Evolutionary conservation across 2,329 filamentous ascomycete species (phyloP), one percentile per base, ranked within the genome.

Genomic region (Verticillium dahliae): DNA sequence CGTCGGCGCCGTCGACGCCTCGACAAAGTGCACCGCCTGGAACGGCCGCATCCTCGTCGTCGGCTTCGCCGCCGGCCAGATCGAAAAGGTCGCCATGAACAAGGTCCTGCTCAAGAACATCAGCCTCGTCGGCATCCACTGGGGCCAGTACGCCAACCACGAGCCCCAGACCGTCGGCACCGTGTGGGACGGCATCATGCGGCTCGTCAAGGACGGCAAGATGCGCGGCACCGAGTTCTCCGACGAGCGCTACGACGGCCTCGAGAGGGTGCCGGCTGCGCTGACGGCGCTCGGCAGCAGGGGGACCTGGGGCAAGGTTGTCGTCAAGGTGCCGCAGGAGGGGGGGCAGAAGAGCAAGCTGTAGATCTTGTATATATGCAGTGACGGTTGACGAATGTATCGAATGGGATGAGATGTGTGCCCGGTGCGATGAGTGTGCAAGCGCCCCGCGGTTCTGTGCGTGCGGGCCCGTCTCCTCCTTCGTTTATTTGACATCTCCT

Each of bases 251-350:
- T 97, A 92, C 75, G 85, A 90, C 14, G 94, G 94, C 0, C 75
- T 98, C 60, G 92, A 96, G 69, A 88, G 81, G 62, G 84, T 97
- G 34, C 89, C 90, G 0, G 85, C 84, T 63, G 93, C 93, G 0
- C 74, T 98, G 69, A 81, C 88, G 69, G 90, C 90, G 2, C 76
- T 98, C 61, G 93, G 91, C 1, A 85, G 86, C 1, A 81, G 94
- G 63, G 90, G 90, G 58, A 97, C 92, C 1, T 98, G 94, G 94
- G 94, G 94, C 0, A 98, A 98, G 81, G 94, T 98, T 0, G 91
- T 97, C 1, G 88, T 97, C 22, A 91, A 91, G 76, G 81, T 98
- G 52, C 87, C 89, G 1, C 90, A 92, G 68, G 81, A 85, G 55
- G 82, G 80, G 6, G 78, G 81, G 65, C 84, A 80, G 67, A 85